Conservation (phyloP, 2,329 filamentous ascomycete species). For the Diaporthe helianthi region DNA sequence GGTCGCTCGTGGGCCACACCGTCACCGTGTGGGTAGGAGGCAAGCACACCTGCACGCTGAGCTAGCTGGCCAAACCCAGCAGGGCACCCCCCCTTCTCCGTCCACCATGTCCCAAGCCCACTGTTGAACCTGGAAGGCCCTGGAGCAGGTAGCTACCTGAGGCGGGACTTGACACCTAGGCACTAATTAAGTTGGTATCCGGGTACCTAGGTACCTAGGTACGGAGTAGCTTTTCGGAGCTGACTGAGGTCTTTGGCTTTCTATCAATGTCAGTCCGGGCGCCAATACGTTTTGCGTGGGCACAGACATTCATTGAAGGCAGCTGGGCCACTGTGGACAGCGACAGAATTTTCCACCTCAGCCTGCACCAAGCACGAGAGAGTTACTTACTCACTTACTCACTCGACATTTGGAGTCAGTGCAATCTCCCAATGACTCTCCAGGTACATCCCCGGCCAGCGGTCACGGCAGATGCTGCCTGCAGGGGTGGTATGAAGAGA, state of each 20-base stretch:
- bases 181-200: neutral
- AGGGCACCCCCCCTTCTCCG: neutral
- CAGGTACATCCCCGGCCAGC: neutral
- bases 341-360: slow-evolving; percentile 12
- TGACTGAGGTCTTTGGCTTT: slow-evolving; percentile 1
- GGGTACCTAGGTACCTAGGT: too few species aligned
- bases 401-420: neutral
- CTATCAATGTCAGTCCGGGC: neutral
- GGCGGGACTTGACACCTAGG: neutral
- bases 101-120: neutral
- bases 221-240: slow-evolving; percentile 3
- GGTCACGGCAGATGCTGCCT: slow-evolving; percentile 8
- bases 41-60: neutral
- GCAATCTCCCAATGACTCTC: neutral
- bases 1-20: slow-evolving; percentile 2
- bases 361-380: neutral
- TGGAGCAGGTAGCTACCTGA: neutral
- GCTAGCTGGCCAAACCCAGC: neutral
- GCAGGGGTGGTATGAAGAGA: neutral
- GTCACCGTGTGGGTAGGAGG: slow-evolving; percentile 5
- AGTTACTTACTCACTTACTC: neutral
- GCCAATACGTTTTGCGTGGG: neutral
- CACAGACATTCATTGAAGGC: slow-evolving; percentile 8
- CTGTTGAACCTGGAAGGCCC: slow-evolving; percentile 2
- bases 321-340: slow-evolving; percentile 9